Base-by-base conservation (phyloP, 1,139 yeast genomes). In the Yamadazyma sp. region DNA sequence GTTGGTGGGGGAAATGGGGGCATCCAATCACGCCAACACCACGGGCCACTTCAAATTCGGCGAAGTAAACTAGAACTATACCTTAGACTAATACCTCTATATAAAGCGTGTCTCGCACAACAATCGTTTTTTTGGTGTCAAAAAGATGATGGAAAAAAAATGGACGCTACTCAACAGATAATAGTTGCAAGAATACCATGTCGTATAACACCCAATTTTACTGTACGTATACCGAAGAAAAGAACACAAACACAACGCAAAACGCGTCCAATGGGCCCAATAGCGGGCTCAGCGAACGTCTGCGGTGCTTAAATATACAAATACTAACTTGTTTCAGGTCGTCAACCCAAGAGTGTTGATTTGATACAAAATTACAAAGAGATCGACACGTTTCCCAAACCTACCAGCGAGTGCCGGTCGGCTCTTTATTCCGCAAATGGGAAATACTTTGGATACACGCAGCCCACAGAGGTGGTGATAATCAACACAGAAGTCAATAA, bases 1-100 rank as follows among this genome's bases (percentile, higher is more conserved):
- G 1, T 59, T 84, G 32, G 68, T 69, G 2, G 92, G 94, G 3
- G 90, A 85, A 54, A 73, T 67, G 46, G 85, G 80, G 6, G 89
- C 87, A 0, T 67, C 78, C 6, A 68, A 69, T 46, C 94, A 86
- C 60, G 90, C 92, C 4, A 70, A 71, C 44, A 57, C 61, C 6
- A 79, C 85, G 1, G 84, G 83, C 2, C 94, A 86, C 55, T 62
- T 58, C 23, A 72, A 71, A 37, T 85, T 84, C 59, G 87, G 87
- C 2, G 90, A 85, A 51, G 48, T 44, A 2, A 22, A 22, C 8
- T 11, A 15, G 17, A 8, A 20, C 5, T 10, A 17, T 20, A 20
- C 22, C n/a, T 10, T 11, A 10, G 20, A 13, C 31, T 6, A 28
- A n/a, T 20, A 9, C 22, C 22, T 20, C n/a, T 20, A 9, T 25